A percentile compares a stretch with the other conserved stretches of the same genome.
phyloP scores from a whole-genome alignment of 2,329 filamentous ascomycete genomes.

The Curvularia verruculosa region DNA sequence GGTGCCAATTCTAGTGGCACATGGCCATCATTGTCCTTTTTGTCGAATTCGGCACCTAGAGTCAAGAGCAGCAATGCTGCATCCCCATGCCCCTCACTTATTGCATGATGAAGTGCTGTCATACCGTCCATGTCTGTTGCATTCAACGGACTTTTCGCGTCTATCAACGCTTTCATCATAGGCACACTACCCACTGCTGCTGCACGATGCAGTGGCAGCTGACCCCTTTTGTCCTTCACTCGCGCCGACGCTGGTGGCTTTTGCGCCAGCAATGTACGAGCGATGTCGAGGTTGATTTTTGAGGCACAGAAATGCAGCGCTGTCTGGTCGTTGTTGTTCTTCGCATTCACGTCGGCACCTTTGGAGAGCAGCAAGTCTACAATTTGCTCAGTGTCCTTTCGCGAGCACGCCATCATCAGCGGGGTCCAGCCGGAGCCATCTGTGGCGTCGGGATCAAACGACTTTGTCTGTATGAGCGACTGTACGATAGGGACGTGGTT shows the following conservation, averaged over 20 bases:
- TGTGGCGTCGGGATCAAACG: slow-evolving; percentile 83
- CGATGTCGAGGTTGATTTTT: slow-evolving; percentile 84
- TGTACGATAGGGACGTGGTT: slow-evolving; percentile 78
- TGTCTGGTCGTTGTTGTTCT: slow-evolving; percentile 76
- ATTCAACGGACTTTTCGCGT: slow-evolving; percentile 81
- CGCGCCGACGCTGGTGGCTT: slow-evolving; percentile 72
- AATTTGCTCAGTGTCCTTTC: slow-evolving; percentile 73
- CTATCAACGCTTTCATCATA: slow-evolving; percentile 78
- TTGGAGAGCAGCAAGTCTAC: slow-evolving; percentile 71
- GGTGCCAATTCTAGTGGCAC: slow-evolving; percentile 83
- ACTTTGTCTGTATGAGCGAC: slow-evolving; percentile 70
- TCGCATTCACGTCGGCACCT: slow-evolving; percentile 74
- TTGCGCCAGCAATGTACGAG: slow-evolving; percentile 74
- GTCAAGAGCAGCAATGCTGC: slow-evolving; percentile 82
- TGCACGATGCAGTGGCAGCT: slow-evolving; percentile 88
- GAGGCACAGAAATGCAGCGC: slow-evolving; percentile 90
- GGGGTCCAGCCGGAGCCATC: slow-evolving; percentile 83
- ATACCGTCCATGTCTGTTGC: slow-evolving; percentile 81
- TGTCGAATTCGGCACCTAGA: slow-evolving; percentile 80
- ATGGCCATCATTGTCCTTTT: slow-evolving; percentile 73
- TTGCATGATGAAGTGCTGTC: slow-evolving; percentile 86
- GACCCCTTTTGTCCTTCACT: slow-evolving; percentile 83
- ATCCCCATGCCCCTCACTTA: slow-evolving; percentile 79
- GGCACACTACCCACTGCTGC: slow-evolving; percentile 89
- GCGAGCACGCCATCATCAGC: slow-evolving; percentile 79